Evolutionary conservation across 495 filamentous ascomycete species (phyloP).

Genomic region (Xylaria venustula): DNA sequence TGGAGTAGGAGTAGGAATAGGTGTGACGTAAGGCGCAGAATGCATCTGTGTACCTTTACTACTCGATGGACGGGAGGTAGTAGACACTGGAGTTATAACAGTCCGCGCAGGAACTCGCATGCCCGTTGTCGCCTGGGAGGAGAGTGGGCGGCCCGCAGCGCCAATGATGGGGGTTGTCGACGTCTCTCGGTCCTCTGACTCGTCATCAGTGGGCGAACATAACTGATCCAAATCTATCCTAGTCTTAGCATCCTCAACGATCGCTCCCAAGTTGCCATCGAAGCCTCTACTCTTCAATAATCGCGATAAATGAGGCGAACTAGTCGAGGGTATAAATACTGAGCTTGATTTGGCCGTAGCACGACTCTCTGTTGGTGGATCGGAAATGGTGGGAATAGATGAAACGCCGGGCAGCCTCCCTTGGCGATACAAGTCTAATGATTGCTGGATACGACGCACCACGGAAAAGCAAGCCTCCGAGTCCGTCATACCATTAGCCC

Average conservation of each 20-base stretch:
- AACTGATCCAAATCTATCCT: slow-evolving; percentile 53
- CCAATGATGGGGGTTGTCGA: slow-evolving; percentile 12
- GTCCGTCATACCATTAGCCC: slow-evolving; percentile 54
- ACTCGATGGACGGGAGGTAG: slow-evolving; percentile 50
- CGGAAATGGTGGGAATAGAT: slow-evolving; percentile 35
- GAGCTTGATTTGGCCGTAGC: slow-evolving; percentile 3
- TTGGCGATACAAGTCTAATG: slow-evolving; percentile 43
- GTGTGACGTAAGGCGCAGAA: slow-evolving; percentile 34
- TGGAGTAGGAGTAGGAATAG: slow-evolving; percentile 29
- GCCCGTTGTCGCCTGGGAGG: slow-evolving; percentile 38
- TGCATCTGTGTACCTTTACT: slow-evolving; percentile 48
- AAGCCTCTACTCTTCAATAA: slow-evolving; percentile 66
- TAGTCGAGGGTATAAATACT: slow-evolving; percentile 58
- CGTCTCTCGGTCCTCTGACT: slow-evolving; percentile 46
- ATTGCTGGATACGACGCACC: slow-evolving; percentile 46
- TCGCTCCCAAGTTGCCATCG: slow-evolving; percentile 58
- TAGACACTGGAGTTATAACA: slow-evolving; percentile 51
- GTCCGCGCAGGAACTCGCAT: slow-evolving; percentile 59
- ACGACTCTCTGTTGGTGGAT: slow-evolving; percentile 17
- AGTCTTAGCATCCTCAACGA: slow-evolving; percentile 58
- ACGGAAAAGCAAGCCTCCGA: slow-evolving; percentile 51
- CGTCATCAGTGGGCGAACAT: slow-evolving; percentile 44
- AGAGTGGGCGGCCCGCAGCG: slow-evolving; percentile 20
- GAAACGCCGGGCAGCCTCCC: slow-evolving; percentile 45
- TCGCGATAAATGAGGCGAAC: slow-evolving; percentile 74